Base-by-base conservation (phyloP, 805 yeast genomes). In the Saccharomycopsis schoenii region DNA sequence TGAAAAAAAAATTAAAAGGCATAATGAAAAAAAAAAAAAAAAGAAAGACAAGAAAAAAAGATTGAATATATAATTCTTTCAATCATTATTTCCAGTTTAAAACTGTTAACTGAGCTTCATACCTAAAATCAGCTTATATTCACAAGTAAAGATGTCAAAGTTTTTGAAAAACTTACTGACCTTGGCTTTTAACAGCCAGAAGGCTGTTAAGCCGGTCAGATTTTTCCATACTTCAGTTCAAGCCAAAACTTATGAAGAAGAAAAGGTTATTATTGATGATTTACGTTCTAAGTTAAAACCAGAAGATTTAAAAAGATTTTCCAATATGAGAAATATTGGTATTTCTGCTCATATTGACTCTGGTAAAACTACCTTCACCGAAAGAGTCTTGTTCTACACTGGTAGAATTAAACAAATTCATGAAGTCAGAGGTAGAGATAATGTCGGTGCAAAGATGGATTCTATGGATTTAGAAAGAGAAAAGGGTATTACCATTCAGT, bases 401-500 rank as follows among this genome's bases (percentile, higher is more conserved):
- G 99, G 99, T 63, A 83, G 99, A 71, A 94, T 94, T 73, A 89
- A 92, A 71, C 96, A 96, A 36, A 93, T 92, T 69, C 98, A 92
- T 71, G 98, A 92, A 74, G 97, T 89, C 55, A 82, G 99, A 73
- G 99, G 99, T 56, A 84, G 94, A 69, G 99, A 94, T 73, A 86
- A 91, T 67, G 98, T 94, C 62, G 99, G 99, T 64, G 99, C 99
- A 61, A 94, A 92, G 77, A 94, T 94, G 99, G 99, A 94, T 74
- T 93, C 92, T 64, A 94, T 94, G 99, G 99, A 94, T 68, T 80
- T 94, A 67, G 99, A 94, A 76, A 85, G 99, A 72, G 99, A 94
- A 74, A 94, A 94, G 73, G 99, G 99, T 74, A 94, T 94, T 70
- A 94, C 99, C 58, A 94, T 94, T 72, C 99, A 94, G 76, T 90